phyloP scores from a whole-genome alignment of 805 yeast genomes.

The Nakazawaea molendinolei region DNA sequence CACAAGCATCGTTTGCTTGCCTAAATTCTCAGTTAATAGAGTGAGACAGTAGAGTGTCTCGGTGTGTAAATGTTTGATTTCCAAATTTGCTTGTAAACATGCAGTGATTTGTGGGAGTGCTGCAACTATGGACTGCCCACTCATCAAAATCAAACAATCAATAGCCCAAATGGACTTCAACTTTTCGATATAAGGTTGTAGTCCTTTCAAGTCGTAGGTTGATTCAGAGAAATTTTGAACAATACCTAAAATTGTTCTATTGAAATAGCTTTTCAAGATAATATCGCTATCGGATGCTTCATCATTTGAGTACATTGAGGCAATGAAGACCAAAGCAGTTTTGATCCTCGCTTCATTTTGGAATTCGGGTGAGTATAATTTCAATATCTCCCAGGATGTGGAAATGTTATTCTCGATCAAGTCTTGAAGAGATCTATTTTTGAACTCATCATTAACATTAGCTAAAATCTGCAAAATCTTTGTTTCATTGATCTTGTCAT shows the following conservation, averaged over 20 bases:
- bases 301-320: constrained; percentile 17
- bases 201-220: constrained; percentile 66
- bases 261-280: constrained; percentile 35
- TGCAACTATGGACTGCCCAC: constrained; percentile 49
- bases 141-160: constrained; percentile 51
- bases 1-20: constrained; percentile 50
- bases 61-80: constrained; percentile 49
- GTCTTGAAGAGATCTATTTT: constrained; percentile 23
- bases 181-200: constrained; percentile 67
- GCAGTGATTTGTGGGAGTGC: constrained; percentile 83
- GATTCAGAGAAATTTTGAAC: constrained; percentile 76
- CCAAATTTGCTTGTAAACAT: constrained; percentile 75
- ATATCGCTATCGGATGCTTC: constrained; percentile 23
- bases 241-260: constrained; percentile 61
- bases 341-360: constrained; percentile 26
- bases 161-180: constrained; percentile 68
- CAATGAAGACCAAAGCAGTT: constrained; percentile 32
- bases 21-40: constrained; percentile 49
- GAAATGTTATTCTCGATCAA: constrained; percentile 30
- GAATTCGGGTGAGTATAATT: constrained; percentile 28
- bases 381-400: constrained; percentile 39
- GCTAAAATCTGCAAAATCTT: constrained; percentile 47
- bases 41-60: constrained; percentile 67
- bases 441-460: constrained; percentile 45
- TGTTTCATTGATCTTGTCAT: constrained; percentile 37